Evolutionary conservation across 2,329 filamentous ascomycete genomes (phyloP).

Genomic region (Stagonosporopsis rhizophila): DNA sequence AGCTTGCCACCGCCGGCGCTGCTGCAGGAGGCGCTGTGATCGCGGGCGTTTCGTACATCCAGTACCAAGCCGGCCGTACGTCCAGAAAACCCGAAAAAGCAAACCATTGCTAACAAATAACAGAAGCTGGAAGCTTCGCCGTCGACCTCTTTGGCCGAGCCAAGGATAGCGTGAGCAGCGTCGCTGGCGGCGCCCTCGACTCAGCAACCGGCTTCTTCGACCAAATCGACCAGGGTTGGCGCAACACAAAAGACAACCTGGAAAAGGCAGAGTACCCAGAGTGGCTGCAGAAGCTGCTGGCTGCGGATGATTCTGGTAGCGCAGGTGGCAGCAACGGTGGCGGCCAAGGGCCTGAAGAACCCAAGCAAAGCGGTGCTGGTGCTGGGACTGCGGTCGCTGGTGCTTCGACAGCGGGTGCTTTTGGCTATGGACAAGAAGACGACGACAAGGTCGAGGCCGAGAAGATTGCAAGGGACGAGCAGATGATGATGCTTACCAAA

Average conservation of each 20-base stretch:
- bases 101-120: slow-evolving; percentile 49
- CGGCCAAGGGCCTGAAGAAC: slow-evolving; percentile 53
- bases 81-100: slow-evolving; percentile 25
- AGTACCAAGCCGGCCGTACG: slow-evolving; percentile 92
- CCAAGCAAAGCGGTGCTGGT: slow-evolving; percentile 60
- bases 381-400: slow-evolving; percentile 67
- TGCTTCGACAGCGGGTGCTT: slow-evolving; percentile 75
- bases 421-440: slow-evolving; percentile 76
- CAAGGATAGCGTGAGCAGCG: slow-evolving; percentile 71
- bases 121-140: slow-evolving; percentile 78
- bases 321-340: slow-evolving; percentile 48
- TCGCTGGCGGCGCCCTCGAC: slow-evolving; percentile 74
- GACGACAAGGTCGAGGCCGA: slow-evolving; percentile 69
- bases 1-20: slow-evolving; percentile 85
- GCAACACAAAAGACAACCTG: slow-evolving; percentile 79
- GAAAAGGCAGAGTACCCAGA: slow-evolving; percentile 73
- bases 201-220: slow-evolving; percentile 76
- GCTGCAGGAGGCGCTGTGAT: slow-evolving; percentile 90
- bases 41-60: slow-evolving; percentile 86
- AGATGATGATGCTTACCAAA: slow-evolving; percentile 99
- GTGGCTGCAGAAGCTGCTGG: slow-evolving; percentile 79
- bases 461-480: slow-evolving; percentile 83
- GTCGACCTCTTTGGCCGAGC: slow-evolving; percentile 78
- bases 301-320: slow-evolving; percentile 48
- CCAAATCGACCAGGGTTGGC: slow-evolving; percentile 82